Percentiles rank a stretch among this genome's conserved stretches.
phyloP scores from a whole-genome alignment of 2,329 filamentous ascomycete species.

The Sphaerulina musiva region DNA sequence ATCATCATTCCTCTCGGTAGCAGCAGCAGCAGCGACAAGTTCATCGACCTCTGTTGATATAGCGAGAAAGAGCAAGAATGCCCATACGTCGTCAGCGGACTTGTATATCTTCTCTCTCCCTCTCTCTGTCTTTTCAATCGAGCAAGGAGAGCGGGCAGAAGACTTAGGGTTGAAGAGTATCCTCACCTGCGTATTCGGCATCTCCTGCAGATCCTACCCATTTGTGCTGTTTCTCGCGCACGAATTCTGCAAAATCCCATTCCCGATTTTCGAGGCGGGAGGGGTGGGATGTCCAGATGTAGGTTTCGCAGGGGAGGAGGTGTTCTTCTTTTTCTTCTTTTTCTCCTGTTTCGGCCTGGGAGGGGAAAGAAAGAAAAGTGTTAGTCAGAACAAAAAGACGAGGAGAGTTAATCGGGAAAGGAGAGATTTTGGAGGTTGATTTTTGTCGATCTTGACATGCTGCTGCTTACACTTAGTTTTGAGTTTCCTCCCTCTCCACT shows the following conservation, averaged over 20 bases:
- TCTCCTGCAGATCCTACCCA: slow-evolving; percentile 50
- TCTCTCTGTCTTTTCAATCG: background rate
- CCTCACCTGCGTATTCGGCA: slow-evolving; percentile 42
- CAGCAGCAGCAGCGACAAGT: slow-evolving; percentile 30
- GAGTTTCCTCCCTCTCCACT: slow-evolving; percentile 29
- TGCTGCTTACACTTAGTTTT: slow-evolving; percentile 20
- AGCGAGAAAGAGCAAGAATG: background rate
- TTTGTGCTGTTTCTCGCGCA: slow-evolving; percentile 61
- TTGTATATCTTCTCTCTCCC: background rate
- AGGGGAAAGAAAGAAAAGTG: background rate
- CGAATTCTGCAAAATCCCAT: slow-evolving; percentile 86
- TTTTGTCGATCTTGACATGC: background rate
- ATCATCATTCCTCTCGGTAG: slow-evolving; percentile 20
- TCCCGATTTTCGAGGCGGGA: slow-evolving; percentile 61
- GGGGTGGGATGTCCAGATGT: slow-evolving; percentile 47
- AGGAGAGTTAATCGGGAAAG: background rate
- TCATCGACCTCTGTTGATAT: slow-evolving; percentile 39
- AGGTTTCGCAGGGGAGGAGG: slow-evolving; percentile 40
- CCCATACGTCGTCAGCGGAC: slow-evolving; percentile 4
- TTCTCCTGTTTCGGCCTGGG: slow-evolving; percentile 28
- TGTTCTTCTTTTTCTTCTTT: too few relatives aligned
- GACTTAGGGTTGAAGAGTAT: background rate
- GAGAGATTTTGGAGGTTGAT: background rate
- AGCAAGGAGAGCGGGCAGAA: background rate
- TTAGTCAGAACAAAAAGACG: background rate